Evolutionary conservation across 371 early-diverging fungal genomes (phyloP).

Genomic region (Dinochytrium kinnereticum): DNA sequence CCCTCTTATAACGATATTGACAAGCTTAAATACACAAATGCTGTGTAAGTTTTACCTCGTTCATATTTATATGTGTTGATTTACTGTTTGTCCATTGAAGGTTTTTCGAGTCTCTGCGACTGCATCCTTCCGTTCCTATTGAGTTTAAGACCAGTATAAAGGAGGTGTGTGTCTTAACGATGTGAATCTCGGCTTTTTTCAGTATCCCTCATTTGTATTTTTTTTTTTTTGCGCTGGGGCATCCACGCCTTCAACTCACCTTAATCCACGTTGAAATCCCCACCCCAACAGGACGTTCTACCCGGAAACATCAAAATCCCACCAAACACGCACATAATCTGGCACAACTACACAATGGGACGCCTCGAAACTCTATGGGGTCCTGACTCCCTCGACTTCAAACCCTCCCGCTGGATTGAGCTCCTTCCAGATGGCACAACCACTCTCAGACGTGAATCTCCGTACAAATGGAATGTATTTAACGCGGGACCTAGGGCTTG

Average conservation of each 20-base stretch:
- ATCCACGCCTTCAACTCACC: too few relatives aligned
- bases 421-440: background rate
- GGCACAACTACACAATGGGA: slow-evolving; percentile 47
- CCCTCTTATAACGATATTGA: background rate
- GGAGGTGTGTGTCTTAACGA: background rate
- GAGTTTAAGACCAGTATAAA: background rate
- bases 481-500: slow-evolving; percentile 14
- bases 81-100: background rate
- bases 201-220: too few relatives aligned
- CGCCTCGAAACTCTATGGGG: slow-evolving; percentile 63
- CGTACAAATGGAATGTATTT: background rate
- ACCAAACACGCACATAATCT: background rate
- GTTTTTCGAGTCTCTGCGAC: slow-evolving; percentile 8
- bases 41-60: background rate
- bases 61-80: background rate
- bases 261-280: background rate
- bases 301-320: slow-evolving; percentile 18
- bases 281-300: slow-evolving; percentile 4
- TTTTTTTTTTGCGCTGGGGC: background rate
- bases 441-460: background rate
- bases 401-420: slow-evolving; percentile 61
- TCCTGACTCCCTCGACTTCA: slow-evolving; percentile 57
- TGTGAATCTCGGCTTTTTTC: too few relatives aligned
- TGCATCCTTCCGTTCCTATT: slow-evolving; percentile 4
- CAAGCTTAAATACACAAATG: slow-evolving; percentile 10